These are phyloP conservation scores for Albophoma yamanashiensis DNA, from an alignment of 2,329 filamentous ascomycete genomes.

Conservation along the genomic window DNA sequence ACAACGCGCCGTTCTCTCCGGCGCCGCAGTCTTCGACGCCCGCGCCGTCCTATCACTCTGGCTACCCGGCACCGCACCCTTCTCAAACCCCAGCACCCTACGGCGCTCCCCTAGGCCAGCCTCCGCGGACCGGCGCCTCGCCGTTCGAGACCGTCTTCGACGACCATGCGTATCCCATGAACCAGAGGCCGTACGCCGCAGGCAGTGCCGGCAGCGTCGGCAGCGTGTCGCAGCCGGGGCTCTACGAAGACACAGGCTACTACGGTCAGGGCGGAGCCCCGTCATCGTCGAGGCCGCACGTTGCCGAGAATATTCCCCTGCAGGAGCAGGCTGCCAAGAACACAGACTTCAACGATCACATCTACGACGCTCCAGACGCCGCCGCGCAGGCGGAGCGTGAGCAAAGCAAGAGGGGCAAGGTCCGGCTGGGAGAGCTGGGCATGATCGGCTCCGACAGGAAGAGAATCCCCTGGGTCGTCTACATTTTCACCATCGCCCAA, in stretches of 20 bases:
- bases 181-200: constrained; percentile 22
- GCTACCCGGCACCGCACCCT: constrained; percentile 6
- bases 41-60: constrained; percentile 24
- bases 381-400: constrained; percentile 10
- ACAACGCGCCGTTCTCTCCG: constrained; percentile 27
- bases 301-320: constrained; percentile 46
- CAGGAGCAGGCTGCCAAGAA: constrained; percentile 36
- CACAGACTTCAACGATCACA: constrained; percentile 42
- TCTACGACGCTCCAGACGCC: constrained; percentile 43
- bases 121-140: constrained; percentile 28
- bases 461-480: constrained; percentile 70
- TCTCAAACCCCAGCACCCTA: constrained; percentile 9
- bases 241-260: constrained; percentile 45
- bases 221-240: constrained; percentile 24
- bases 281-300: constrained; percentile 23
- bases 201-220: constrained; percentile 29
- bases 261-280: constrained; percentile 32
- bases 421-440: constrained; percentile 47
- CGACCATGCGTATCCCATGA: constrained; percentile 53
- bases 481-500: constrained; percentile 66
- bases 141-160: constrained; percentile 59
- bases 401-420: constrained; percentile 28
- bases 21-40: constrained; percentile 26
- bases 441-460: constrained; percentile 47
- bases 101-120: constrained; percentile 21